Evolutionary conservation across 208 protist species (phyloP).

Genomic region (Leishmania braziliensis): DNA sequence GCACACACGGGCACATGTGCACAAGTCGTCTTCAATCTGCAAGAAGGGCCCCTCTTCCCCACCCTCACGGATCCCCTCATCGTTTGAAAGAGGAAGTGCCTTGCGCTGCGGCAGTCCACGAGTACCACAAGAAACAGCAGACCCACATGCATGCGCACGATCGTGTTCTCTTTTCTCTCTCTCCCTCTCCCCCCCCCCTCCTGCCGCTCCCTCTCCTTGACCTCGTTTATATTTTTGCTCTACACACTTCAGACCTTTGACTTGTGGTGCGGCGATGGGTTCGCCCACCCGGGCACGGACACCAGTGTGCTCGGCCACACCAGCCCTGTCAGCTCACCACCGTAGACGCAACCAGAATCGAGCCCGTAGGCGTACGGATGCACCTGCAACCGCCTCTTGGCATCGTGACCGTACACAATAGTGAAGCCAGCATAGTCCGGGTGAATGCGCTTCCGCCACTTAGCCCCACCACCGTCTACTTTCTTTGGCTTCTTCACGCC

Average conservation of each 20-base stretch:
- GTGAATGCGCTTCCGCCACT: slow-evolving; percentile 17
- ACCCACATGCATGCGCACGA: neutral
- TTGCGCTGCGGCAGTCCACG: neutral
- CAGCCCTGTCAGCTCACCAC: slow-evolving; percentile 56
- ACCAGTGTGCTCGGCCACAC: slow-evolving; percentile 54
- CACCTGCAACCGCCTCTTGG: slow-evolving; percentile 63
- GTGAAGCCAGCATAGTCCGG: slow-evolving; percentile 28
- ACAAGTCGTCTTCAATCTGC: neutral
- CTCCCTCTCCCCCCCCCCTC: neutral
- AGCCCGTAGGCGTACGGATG: slow-evolving; percentile 70
- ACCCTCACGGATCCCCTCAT: neutral
- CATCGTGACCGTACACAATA: slow-evolving; percentile 81
- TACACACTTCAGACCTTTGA: slow-evolving; percentile 24
- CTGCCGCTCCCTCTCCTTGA: neutral
- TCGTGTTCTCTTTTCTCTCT: neutral
- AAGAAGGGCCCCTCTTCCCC: neutral
- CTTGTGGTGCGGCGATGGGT: slow-evolving; percentile 10
- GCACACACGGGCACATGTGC: neutral
- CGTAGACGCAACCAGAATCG: slow-evolving; percentile 76
- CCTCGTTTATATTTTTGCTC: neutral
- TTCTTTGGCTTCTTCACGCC: neutral
- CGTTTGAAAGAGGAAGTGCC: neutral
- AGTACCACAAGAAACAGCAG: neutral
- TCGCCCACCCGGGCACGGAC: slow-evolving; percentile 49
- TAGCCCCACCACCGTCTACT: slow-evolving; percentile 4